phyloP scores from a whole-genome alignment of 176 grass and related monocot species.

The Puya raimondii region DNA sequence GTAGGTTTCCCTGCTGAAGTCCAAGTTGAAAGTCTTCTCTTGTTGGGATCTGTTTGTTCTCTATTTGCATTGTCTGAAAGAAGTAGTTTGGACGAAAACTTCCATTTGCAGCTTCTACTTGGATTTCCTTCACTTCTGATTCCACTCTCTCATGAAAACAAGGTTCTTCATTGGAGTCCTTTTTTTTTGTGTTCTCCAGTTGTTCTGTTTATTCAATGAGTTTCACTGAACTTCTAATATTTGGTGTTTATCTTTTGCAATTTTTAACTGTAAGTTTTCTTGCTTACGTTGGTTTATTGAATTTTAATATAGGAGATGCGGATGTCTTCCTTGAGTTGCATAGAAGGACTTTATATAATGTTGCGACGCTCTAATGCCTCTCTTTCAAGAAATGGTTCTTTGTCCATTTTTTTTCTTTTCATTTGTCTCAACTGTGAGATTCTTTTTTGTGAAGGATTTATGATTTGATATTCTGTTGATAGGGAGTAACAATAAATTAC shows the following conservation, averaged over 20 bases:
- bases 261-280: too few species aligned
- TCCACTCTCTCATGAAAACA: slow-evolving; percentile 68
- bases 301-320: slow-evolving; percentile 62
- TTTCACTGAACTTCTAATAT: too few species aligned
- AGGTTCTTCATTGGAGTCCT: slow-evolving; percentile 26
- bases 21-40: slow-evolving; percentile 56
- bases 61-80: slow-evolving; percentile 51
- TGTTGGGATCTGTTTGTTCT: slow-evolving; percentile 47
- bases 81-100: slow-evolving; percentile 54
- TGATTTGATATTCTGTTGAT: slow-evolving; percentile 22
- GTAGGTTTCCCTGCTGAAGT: slow-evolving; percentile 45
- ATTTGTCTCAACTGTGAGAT: slow-evolving; percentile 15
- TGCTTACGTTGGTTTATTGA: background rate
- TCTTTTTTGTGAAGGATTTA: slow-evolving; percentile 14
- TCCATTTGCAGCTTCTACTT: slow-evolving; percentile 50
- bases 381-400: slow-evolving; percentile 50
- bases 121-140: slow-evolving; percentile 67
- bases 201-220: background rate
- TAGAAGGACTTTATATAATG: slow-evolving; percentile 53
- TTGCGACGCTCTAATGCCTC: slow-evolving; percentile 49
- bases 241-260: too few species aligned
- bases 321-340: slow-evolving; percentile 53
- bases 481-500: slow-evolving; percentile 52
- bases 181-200: background rate
- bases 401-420: background rate